These are phyloP conservation scores for Jamesozyma spencerorum DNA, from an alignment of 805 yeast species.

Conservation along the genomic window DNA sequence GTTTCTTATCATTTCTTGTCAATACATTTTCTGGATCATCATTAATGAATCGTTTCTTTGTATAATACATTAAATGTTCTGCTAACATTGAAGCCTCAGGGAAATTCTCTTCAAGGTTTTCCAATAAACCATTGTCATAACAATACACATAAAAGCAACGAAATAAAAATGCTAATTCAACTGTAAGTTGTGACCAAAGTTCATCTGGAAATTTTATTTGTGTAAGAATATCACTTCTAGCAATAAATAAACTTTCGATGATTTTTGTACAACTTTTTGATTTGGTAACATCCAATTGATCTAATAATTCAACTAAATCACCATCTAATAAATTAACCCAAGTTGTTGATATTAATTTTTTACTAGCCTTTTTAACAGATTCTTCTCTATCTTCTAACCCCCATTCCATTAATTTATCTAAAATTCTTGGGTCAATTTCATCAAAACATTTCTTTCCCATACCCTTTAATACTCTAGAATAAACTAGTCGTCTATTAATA, in stretches of 20 bases:
- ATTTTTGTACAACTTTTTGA: conserved; percentile 62
- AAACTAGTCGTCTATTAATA: conserved; percentile 63
- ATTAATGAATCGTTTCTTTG: conserved; percentile 36
- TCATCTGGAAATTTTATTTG: conserved; percentile 53
- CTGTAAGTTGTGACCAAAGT: conserved; percentile 60
- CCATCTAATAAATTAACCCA: conserved; percentile 68
- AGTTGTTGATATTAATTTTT: conserved; percentile 52
- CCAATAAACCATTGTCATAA: conserved; percentile 40
- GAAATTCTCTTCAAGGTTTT: conserved; percentile 54
- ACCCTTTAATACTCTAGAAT: conserved; percentile 55
- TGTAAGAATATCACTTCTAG: conserved; percentile 53
- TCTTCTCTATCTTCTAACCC: conserved; percentile 84
- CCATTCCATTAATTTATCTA: conserved; percentile 68
- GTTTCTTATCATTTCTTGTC: conserved; percentile 39
- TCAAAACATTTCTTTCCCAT: conserved; percentile 50
- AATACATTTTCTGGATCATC: conserved; percentile 7
- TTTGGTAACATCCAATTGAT: conserved; percentile 58
- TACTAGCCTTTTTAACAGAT: conserved; percentile 61
- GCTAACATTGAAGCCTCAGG: conserved; percentile 77
- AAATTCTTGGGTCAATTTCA: conserved; percentile 30
- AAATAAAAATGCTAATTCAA: conserved; percentile 66
- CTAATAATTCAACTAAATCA: conserved; percentile 64
- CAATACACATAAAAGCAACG: conserved; percentile 62
- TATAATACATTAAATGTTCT: conserved; percentile 44
- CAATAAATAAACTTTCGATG: conserved; percentile 50